Percentiles rank a stretch among this genome's conserved stretches.
phyloP scores from a whole-genome alignment of 2,329 filamentous ascomycete species.

The Xylaria sp. region DNA sequence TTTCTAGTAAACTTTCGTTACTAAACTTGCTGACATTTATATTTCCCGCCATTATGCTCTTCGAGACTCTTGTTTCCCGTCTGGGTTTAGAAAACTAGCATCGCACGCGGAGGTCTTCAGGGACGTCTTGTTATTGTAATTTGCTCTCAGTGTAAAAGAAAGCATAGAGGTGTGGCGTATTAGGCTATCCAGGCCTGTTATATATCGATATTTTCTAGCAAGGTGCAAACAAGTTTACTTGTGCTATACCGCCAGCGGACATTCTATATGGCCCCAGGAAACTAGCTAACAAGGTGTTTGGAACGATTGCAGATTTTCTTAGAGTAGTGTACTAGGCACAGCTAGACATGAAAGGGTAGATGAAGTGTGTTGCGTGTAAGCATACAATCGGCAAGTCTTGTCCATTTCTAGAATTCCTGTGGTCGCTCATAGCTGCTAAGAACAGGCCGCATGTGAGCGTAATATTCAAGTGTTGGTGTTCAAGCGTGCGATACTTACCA shows the following conservation, averaged over 20 bases:
- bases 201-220: no score
- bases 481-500: slow-evolving; percentile 5
- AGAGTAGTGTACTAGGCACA: not conserved
- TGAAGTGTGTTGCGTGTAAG: not conserved
- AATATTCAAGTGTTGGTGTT: slow-evolving; percentile 6
- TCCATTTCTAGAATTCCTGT: slow-evolving; percentile 6
- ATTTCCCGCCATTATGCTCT: not conserved
- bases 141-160: not conserved
- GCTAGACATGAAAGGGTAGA: not conserved
- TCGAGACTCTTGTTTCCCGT: not conserved
- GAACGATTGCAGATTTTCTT: not conserved
- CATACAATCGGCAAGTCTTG: slow-evolving; percentile 16
- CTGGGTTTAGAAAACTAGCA: not conserved
- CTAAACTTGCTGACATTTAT: not conserved
- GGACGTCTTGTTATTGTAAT: not conserved
- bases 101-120: not conserved
- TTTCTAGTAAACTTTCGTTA: not conserved
- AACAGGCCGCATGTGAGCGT: not conserved
- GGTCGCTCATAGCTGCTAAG: not conserved
- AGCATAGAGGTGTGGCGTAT: not conserved
- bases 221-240: not conserved
- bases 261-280: not conserved
- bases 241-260: not conserved
- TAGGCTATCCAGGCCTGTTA: not conserved
- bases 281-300: not conserved